These are phyloP conservation scores for Reticulomyxa filosa DNA, from an alignment of 78 protist species.

Conservation along the genomic window DNA sequence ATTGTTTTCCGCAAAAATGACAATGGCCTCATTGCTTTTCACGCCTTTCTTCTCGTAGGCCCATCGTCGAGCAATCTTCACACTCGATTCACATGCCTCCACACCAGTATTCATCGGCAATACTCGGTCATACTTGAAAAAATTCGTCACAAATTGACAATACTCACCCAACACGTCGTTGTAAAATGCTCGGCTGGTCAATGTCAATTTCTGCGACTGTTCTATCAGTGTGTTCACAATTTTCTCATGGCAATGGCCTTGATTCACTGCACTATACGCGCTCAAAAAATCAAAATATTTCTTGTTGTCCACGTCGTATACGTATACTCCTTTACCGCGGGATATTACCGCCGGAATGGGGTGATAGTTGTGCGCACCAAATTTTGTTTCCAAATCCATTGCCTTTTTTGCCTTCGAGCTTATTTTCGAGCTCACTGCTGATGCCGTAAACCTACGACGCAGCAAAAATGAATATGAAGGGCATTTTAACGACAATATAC, in stretches of 20 bases:
- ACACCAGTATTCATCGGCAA: constrained; percentile 94
- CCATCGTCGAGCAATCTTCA: constrained; percentile 58
- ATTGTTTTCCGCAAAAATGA: constrained; percentile 37
- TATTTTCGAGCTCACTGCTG: no score
- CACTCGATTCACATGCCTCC: constrained; percentile 82
- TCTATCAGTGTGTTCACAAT: constrained; percentile 49
- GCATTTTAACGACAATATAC: no score
- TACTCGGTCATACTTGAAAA: constrained; percentile 53
- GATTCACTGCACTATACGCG: constrained; percentile 89
- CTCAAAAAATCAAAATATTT: constrained; percentile 72
- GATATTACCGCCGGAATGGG: constrained; percentile 84
- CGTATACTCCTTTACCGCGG: constrained; percentile 56
- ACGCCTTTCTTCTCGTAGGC: constrained; percentile 40
- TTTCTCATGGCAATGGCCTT: constrained; percentile 76
- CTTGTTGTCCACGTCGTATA: constrained; percentile 85
- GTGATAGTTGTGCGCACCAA: constrained; percentile 48
- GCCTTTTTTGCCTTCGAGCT: no score
- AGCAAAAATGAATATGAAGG: no score
- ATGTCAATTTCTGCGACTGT: constrained; percentile 55
- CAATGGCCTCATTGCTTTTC: constrained; percentile 50
- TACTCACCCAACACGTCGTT: constrained; percentile 42
- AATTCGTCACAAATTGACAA: background rate
- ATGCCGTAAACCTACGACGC: no score
- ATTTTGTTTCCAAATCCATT: no score
- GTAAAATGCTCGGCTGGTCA: constrained; percentile 88